Evolutionary conservation across 345 rosid genomes (phyloP).

Genomic region (rapeseed (Brassica napus)): DNA sequence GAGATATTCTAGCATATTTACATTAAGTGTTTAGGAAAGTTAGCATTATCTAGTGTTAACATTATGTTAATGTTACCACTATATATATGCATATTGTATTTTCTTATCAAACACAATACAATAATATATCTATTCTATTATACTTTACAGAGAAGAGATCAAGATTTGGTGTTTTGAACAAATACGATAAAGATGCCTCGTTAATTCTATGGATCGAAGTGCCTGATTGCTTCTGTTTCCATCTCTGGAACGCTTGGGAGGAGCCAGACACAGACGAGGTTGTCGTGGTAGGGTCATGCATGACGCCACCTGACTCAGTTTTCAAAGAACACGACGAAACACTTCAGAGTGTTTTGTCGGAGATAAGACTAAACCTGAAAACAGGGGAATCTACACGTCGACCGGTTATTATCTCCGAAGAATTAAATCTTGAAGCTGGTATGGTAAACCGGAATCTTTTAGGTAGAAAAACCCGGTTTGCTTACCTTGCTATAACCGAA

Average conservation of each 20-base stretch:
- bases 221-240: slow-evolving; percentile 79
- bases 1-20: too few species aligned
- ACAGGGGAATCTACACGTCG: slow-evolving; percentile 71
- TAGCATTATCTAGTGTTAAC: too few species aligned
- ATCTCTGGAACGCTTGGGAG: slow-evolving; percentile 94
- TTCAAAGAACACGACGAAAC: slow-evolving; percentile 77
- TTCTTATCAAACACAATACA: too few species aligned
- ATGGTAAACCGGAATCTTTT: slow-evolving; percentile 76
- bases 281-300: slow-evolving; percentile 83
- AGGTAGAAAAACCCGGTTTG: slow-evolving; percentile 67
- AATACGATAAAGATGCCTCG: slow-evolving; percentile 47
- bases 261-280: slow-evolving; percentile 76
- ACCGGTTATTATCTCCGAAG: slow-evolving; percentile 49
- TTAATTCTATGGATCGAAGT: slow-evolving; percentile 63
- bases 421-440: slow-evolving; percentile 78
- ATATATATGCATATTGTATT: too few species aligned
- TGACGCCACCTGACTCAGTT: slow-evolving; percentile 84
- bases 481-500: slow-evolving; percentile 69
- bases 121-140: too few species aligned
- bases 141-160: too few species aligned
- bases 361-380: slow-evolving; percentile 65
- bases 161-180: slow-evolving; percentile 66
- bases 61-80: too few species aligned
- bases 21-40: too few species aligned
- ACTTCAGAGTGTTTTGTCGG: slow-evolving; percentile 75